phyloP scores from a whole-genome alignment of 176 grass and related monocot genomes.

The Avena atlantica region DNA sequence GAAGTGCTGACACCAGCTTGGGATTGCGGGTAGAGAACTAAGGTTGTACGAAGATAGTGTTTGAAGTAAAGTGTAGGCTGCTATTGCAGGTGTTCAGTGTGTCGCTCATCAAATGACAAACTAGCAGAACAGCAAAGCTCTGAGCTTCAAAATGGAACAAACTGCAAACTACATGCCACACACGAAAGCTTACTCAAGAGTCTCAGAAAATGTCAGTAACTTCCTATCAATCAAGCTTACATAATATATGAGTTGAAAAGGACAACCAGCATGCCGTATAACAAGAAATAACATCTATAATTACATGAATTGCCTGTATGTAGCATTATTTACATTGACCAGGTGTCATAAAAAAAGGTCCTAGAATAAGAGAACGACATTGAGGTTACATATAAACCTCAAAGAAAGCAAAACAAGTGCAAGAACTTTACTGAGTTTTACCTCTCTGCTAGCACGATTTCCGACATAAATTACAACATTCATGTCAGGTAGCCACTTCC shows the following conservation, averaged over 20 bases:
- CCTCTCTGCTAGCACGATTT: conserved; percentile 99
- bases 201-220: background rate
- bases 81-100: background rate
- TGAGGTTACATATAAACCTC: background rate
- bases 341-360: background rate
- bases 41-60: conserved; percentile 18
- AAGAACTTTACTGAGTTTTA: conserved; percentile 47
- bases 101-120: background rate
- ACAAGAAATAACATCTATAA: background rate
- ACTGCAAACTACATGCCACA: background rate
- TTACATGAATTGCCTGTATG: background rate
- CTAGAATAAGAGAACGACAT: background rate
- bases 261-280: background rate
- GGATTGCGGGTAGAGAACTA: background rate
- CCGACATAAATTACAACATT: conserved; percentile 96
- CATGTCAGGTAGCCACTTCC: conserved; percentile 96
- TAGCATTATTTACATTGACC: background rate
- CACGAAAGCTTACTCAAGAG: background rate
- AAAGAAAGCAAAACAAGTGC: conserved; percentile 16
- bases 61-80: background rate
- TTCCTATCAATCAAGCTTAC: conserved; percentile 13
- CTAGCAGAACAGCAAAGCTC: background rate
- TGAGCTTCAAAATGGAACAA: background rate
- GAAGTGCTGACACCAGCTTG: background rate
- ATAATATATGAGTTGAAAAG: conserved; percentile 22